phyloP scores from a whole-genome alignment of 768 basidiomycete species.

The Royoungia palumana region DNA sequence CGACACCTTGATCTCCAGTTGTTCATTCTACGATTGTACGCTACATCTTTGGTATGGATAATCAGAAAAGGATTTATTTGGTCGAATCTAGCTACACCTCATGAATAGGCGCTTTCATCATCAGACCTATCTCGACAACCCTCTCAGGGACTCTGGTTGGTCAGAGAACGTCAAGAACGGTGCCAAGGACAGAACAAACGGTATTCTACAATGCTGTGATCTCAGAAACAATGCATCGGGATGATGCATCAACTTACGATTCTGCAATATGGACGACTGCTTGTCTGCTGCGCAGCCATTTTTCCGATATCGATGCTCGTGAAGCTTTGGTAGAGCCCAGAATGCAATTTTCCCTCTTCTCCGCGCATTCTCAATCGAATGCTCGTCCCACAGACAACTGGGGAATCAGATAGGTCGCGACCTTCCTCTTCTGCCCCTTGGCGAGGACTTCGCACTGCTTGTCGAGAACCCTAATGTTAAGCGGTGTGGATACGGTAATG shows the following conservation, averaged over 20 bases:
- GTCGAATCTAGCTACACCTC: too few relatives aligned
- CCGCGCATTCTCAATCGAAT: conserved; percentile 71
- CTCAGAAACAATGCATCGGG: conserved; percentile 8
- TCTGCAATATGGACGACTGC: conserved; percentile 45
- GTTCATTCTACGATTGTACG: conserved; percentile 93
- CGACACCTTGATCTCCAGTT: conserved; percentile 70
- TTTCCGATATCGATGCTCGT: conserved; percentile 56
- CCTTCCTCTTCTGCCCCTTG: conserved; percentile 29
- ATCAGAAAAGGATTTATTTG: conserved; percentile 12
- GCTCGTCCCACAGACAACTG: conserved; percentile 67
- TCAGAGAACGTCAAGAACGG: conserved; percentile 63
- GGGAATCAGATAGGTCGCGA: conserved; percentile 57
- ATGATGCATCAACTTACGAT: conserved; percentile 39
- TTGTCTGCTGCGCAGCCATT: conserved; percentile 47
- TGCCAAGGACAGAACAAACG: conserved; percentile 62
- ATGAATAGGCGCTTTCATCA: too few relatives aligned
- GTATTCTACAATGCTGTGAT: conserved; percentile 38
- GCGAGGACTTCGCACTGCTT: conserved; percentile 20
- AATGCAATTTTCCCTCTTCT: conserved; percentile 77
- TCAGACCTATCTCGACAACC: conserved; percentile 68
- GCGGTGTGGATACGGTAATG: background rate
- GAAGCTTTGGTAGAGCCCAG: conserved; percentile 71
- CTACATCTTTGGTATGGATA: conserved; percentile 77
- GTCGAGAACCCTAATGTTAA: background rate
- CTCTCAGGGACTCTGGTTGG: conserved; percentile 62